Base-by-base conservation (phyloP, 2,329 filamentous ascomycete species). In the Fusarium sp. region DNA sequence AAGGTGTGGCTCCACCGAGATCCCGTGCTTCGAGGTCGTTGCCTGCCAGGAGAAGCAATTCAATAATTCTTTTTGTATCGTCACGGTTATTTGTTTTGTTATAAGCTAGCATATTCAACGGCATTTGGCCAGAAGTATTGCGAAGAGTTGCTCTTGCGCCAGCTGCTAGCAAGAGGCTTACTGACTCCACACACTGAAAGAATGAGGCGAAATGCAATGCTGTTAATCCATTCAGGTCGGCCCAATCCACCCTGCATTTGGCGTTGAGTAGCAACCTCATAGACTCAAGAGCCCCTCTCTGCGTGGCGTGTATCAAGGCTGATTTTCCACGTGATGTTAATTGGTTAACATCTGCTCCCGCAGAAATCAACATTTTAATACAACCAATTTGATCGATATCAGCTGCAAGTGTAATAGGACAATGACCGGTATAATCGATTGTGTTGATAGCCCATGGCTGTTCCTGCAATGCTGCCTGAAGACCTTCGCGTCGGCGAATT, bases 371-470 rank as follows among this genome's bases (percentile, higher is more conserved):
- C 20, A 42, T 14, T 16, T 61, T 18, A 3, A 67, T 40, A 1
- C 22, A 34, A 10, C 3, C 25, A 10, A 46, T 1, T 9, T 18
- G 44, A 10, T 25, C 2, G 0, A 0, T 2, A 1, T 0, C 0
- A 2, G 18, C 9, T 11, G 65, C 61, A 2, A 51, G 3, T 5
- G 20, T 1, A 24, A 73, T 45, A 2, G 70, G 56, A 1, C 56
- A 16, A 0, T 16, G 1, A 0, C 59, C 61, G 0, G 14, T 34
- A 4, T 10, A 5, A 18, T 66, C 54, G 2, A 64, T n/a, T 2
- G 45, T 42, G 45, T 60, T 16, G 8, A 67, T 49, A 6, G 61
- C 49, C 59, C 64, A 66, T 18, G 68, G 50, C 6, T 73, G 64
- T 6, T 64, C 42, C 8, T 42, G 12, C 2, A 71, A 11, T 20